Base-by-base conservation (phyloP, 2,329 filamentous ascomycete genomes). In the Helotiales sp. region DNA sequence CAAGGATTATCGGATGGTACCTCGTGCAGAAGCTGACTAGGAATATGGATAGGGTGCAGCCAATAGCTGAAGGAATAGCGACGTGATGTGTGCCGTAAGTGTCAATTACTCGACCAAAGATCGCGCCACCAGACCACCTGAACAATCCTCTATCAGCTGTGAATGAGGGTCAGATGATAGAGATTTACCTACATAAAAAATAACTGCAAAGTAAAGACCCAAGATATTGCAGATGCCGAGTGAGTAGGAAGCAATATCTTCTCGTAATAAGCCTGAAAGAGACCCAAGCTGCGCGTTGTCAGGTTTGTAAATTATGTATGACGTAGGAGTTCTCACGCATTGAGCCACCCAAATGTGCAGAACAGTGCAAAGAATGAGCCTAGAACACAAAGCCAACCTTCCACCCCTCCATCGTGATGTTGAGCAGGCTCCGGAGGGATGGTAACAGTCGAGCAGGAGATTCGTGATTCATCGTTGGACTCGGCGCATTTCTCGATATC, bases 61-160 rank as follows among this genome's bases (percentile, higher is more conserved):
- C 67, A 50, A 86, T 69, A 0, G 75, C 79, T 17, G 84, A 83
- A 10, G 69, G 67, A 1, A 83, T 34, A 1, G 87, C 67, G 1
- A 89, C 71, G 38, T 73, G 78, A 19, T 79, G 77, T 0, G 86
- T 84, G 0, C 87, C 87, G 55, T 84, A 81, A 49, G 76, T 81
- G 66, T 90, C 87, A 60, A 80, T 86, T 0, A 87, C 44, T 40
- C 80, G 81, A 1, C 87, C 87, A 13, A 87, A 78, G 8, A 89
- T 64, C 0, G 84, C 83, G 0, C 85, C 84, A 61, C 78, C 63
- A n/a, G 68, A 61, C 49, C 70, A 67, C 55, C 54, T 60, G 30
- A 12, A 52, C 19, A 12, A 27, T n/a, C n/a, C n/a, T n/a, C n/a
- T n/a, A 6, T 9, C 24, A 24, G 24, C 17, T 57, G 34, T 44